Conservation (phyloP, 768 basidiomycete species). For the Rossbeevera mucosa region DNA sequence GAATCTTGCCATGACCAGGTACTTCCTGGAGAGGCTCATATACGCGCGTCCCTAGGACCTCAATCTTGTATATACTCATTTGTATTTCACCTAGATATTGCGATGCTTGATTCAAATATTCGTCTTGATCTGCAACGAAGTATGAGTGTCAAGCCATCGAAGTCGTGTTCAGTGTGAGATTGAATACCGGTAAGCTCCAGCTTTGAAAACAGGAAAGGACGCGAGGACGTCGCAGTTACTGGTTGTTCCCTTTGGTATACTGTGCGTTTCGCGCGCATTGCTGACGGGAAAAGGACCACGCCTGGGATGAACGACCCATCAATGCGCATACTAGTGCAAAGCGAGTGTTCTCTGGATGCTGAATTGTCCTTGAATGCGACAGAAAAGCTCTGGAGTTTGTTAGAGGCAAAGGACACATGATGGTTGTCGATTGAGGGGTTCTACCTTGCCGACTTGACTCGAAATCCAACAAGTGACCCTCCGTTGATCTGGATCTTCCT, state of each 20-base stretch:
- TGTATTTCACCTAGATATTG: constrained; percentile 21
- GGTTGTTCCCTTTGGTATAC: background rate
- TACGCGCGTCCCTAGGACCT: accelerated
- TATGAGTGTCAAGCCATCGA: constrained; percentile 6
- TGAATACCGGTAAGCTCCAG: constrained; percentile 27
- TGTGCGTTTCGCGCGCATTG: background rate
- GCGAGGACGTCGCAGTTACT: constrained; percentile 14
- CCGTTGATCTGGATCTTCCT: constrained; percentile 11
- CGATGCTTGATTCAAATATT: constrained; percentile 15
- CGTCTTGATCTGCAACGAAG: constrained; percentile 25
- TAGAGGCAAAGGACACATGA: background rate
- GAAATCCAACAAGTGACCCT: constrained; percentile 29
- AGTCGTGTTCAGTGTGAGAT: background rate
- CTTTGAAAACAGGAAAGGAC: constrained; percentile 25
- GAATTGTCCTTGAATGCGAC: constrained; percentile 17
- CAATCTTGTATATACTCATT: constrained; percentile 7
- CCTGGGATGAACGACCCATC: constrained; percentile 19
- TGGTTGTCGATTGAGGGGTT: background rate
- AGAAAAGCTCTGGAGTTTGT: constrained; percentile 21
- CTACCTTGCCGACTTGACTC: constrained; percentile 26
- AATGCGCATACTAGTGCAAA: constrained; percentile 7
- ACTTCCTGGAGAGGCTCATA: background rate
- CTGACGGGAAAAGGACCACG: background rate
- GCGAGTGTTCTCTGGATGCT: constrained; percentile 1
- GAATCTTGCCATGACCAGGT: constrained; percentile 17